Conservation (phyloP, 169 alveolate genomes). For the Eimeria necatrix region DNA sequence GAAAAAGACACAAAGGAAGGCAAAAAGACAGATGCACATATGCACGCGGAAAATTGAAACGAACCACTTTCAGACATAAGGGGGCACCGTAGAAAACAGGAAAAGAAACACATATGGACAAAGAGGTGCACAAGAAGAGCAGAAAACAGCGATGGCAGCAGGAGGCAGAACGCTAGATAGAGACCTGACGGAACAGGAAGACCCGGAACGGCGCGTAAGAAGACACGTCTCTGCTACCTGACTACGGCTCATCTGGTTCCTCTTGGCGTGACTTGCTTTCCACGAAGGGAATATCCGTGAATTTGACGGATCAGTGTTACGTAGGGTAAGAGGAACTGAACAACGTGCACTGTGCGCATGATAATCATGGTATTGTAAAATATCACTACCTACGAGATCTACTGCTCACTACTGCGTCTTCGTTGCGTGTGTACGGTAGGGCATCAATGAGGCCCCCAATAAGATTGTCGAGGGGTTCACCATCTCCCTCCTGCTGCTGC, state of each 20-base stretch:
- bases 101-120: neutral
- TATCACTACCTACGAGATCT: too few species aligned
- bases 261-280: too few species aligned
- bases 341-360: too few species aligned
- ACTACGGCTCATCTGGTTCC: neutral
- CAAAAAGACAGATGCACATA: neutral
- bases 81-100: neutral
- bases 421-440: neutral
- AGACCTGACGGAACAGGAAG: too few species aligned
- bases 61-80: neutral
- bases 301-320: too few species aligned
- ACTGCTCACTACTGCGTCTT: constrained; percentile 4
- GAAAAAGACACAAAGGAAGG: neutral
- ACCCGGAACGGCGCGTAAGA: neutral
- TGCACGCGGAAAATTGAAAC: neutral
- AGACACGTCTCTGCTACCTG: neutral
- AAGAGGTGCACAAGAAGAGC: neutral
- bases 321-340: too few species aligned
- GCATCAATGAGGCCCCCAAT: neutral
- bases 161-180: too few species aligned
- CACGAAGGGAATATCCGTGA: too few species aligned
- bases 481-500: neutral
- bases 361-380: too few species aligned
- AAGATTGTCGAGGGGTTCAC: neutral
- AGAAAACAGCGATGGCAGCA: too few species aligned